Conservation (phyloP, 306 rosid species). For the Pyrus bretschneideri region DNA sequence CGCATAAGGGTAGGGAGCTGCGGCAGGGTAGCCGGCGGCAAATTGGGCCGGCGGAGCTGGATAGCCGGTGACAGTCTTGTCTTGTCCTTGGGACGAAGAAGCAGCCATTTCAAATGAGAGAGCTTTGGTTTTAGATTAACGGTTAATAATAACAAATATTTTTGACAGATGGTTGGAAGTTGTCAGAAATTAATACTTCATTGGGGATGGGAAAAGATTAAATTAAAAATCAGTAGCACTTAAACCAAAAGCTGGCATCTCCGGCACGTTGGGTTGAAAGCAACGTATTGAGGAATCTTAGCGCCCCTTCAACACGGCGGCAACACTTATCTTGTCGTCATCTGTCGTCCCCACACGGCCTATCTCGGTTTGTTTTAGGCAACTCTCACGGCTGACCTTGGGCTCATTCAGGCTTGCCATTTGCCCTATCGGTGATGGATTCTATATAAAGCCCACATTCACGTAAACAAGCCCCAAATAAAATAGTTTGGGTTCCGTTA, state of each 20-base stretch:
- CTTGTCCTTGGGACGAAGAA: not conserved
- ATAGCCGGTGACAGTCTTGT: slow-evolving; percentile 22
- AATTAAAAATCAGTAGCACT: not conserved
- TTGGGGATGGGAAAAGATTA: not conserved
- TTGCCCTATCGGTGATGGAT: no score
- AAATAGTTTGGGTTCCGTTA: no score
- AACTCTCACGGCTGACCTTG: not conserved
- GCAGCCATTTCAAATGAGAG: slow-evolving; percentile 10
- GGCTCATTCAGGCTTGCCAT: not conserved
- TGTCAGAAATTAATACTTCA: not conserved
- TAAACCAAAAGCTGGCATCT: not conserved
- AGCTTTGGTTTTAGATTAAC: not conserved
- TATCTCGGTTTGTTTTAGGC: no score
- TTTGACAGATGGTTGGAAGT: not conserved
- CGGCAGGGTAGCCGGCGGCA: slow-evolving; percentile 18
- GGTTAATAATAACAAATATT: not conserved
- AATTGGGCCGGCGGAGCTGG: slow-evolving; percentile 8
- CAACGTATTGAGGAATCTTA: not conserved
- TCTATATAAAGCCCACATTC: no score
- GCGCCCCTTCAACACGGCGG: not conserved
- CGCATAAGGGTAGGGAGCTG: not conserved
- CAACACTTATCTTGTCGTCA: not conserved
- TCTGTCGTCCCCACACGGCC: not conserved
- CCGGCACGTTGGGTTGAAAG: not conserved
- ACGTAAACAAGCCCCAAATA: no score